Percentiles rank a stretch among this genome's conserved stretches.
These are phyloP conservation scores for Candida rishiriensis DNA, from an alignment of 805 yeast species.

Conservation along the genomic window DNA sequence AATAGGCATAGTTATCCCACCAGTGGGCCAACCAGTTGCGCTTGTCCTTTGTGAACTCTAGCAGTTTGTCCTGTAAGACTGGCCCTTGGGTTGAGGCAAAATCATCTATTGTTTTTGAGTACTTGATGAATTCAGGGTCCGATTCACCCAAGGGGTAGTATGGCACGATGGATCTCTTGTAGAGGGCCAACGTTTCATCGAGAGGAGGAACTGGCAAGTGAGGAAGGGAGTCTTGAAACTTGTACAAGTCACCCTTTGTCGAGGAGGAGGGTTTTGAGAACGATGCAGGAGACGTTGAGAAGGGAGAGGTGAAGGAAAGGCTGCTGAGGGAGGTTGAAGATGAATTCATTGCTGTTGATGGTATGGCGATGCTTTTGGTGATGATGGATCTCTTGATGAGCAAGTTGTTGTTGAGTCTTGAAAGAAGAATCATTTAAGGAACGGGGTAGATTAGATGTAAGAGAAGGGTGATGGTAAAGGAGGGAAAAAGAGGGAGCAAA, in stretches of 20 bases:
- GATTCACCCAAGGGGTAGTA: slow-evolving; percentile 49
- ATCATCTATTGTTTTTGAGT: slow-evolving; percentile 59
- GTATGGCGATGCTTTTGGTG: too few species aligned
- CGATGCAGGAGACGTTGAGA: neutral
- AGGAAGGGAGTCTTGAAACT: slow-evolving; percentile 72
- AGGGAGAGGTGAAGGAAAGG: neutral
- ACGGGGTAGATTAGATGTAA: too few species aligned
- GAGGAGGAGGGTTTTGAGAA: neutral
- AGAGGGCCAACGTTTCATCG: slow-evolving; percentile 62
- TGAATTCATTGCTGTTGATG: too few species aligned
- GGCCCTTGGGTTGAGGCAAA: slow-evolving; percentile 59
- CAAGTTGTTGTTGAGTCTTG: too few species aligned
- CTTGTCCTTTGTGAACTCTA: slow-evolving; percentile 45
- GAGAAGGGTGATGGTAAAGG: too few species aligned
- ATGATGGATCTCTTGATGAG: too few species aligned
- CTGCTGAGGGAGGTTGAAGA: too few species aligned
- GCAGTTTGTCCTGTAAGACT: slow-evolving; percentile 69
- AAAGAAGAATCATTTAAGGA: too few species aligned
- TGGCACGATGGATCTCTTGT: slow-evolving; percentile 72
- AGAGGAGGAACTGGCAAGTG: slow-evolving; percentile 83
- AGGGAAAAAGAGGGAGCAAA: too few species aligned
- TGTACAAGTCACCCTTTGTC: slow-evolving; percentile 61
- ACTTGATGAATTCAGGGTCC: slow-evolving; percentile 27
- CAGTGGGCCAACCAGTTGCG: slow-evolving; percentile 88
- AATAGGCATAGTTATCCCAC: slow-evolving; percentile 94